phyloP scores from a whole-genome alignment of 371 early-diverging fungal genomes.

The Saksenaea oblongispora region DNA sequence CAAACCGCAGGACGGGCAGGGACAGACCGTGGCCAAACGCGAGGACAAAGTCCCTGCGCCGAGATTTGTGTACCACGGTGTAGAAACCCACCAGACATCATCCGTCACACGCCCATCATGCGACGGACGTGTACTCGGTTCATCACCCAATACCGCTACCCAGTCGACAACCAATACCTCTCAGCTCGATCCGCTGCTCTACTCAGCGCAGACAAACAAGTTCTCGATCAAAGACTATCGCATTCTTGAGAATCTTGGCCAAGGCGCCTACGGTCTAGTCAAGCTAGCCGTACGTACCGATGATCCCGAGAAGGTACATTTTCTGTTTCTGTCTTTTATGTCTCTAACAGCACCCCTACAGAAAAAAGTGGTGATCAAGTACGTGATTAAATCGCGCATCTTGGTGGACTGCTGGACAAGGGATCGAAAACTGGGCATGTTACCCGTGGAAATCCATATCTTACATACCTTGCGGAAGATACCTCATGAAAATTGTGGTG shows the following conservation, averaged over 20 bases:
- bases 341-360: constrained; percentile 14
- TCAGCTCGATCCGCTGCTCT: constrained; percentile 13
- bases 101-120: constrained; percentile 15
- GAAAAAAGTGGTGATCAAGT: constrained; percentile 73
- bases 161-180: constrained; percentile 5
- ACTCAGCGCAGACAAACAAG: constrained; percentile 49
- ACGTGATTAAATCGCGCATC: constrained; percentile 75
- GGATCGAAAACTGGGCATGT: constrained; percentile 62
- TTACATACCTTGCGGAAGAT: constrained; percentile 59
- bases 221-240: constrained; percentile 62
- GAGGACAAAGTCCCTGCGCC: not conserved
- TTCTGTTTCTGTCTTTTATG: constrained; percentile 7
- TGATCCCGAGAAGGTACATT: constrained; percentile 41
- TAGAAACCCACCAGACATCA: constrained; percentile 4
- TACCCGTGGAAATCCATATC: constrained; percentile 74
- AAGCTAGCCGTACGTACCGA: constrained; percentile 49
- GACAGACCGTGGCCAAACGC: constrained; percentile 15
- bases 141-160: not conserved
- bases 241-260: constrained; percentile 63
- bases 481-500: constrained; percentile 65
- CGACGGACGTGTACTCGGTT: not conserved
- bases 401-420: constrained; percentile 71
- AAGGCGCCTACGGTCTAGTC: constrained; percentile 76
- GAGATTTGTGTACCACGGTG: constrained; percentile 2
- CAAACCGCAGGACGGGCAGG: constrained; percentile 22